Conservation (phyloP, 2,329 filamentous ascomycete genomes). For the Waltergamsia citrina region DNA sequence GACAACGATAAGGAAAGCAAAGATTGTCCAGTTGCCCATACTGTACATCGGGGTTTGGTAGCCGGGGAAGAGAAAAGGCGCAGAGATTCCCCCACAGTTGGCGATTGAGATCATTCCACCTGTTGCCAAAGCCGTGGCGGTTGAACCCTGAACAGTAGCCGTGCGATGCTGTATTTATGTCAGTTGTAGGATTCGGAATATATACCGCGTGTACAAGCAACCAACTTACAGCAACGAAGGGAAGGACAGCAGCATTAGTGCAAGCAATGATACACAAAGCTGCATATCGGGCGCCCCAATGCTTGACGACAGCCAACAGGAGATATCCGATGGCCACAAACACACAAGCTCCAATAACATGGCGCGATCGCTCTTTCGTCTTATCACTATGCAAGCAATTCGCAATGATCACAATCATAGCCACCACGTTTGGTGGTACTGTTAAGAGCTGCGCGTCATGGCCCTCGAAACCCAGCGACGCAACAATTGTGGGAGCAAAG, state of each 20-base stretch:
- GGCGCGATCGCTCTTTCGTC: constrained; percentile 19
- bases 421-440: constrained; percentile 24
- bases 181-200: neutral
- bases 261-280: constrained; percentile 21
- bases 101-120: constrained; percentile 23
- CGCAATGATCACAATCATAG: constrained; percentile 21
- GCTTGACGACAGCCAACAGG: constrained; percentile 16
- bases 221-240: constrained; percentile 19
- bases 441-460: constrained; percentile 23
- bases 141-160: constrained; percentile 20
- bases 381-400: constrained; percentile 19
- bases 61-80: constrained; percentile 21
- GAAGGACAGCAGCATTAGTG: constrained; percentile 20
- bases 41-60: constrained; percentile 18
- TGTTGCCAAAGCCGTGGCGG: constrained; percentile 20
- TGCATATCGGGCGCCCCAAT: constrained; percentile 19
- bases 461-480: constrained; percentile 21
- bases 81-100: constrained; percentile 22
- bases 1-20: constrained; percentile 16
- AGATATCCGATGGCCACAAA: constrained; percentile 19
- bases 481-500: constrained; percentile 23
- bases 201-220: neutral
- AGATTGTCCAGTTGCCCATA: constrained; percentile 23
- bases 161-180: constrained; percentile 15
- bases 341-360: constrained; percentile 15